Base-by-base conservation (phyloP, 73 alveolate genomes). In the Paramecium bursaria region DNA sequence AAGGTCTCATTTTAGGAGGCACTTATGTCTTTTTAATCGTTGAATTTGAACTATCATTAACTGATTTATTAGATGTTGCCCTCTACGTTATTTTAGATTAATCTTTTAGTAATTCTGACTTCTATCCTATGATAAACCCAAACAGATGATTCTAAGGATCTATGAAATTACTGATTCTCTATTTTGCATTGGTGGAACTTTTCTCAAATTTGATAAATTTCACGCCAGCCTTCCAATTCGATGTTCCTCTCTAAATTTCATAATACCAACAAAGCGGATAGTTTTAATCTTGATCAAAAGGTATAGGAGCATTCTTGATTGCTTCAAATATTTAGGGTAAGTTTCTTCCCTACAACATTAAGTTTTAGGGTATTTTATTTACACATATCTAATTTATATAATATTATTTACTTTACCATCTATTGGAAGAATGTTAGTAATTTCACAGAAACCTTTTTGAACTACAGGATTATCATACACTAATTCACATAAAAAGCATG, bases 311-410 rank as follows among this genome's bases (percentile, higher is more conserved):
- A 54, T 6, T 79, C 25, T 79, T 79, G 4, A 79, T 55, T 0
- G 76, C 50, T 31, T 79, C 89, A 23, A 79, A 73, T 21, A 79
- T 79, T 29, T 79, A 80, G 11, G 89, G 89, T 23, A 79, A 42
- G 31, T 53, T 30, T 29, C 48, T 79, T 13, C 35, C 21, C n/a
- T 79, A 44, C 33, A 27, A 31, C 54, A 39, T 33, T 14, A 79
- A 44, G 14, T 80, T 33, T 54, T 52, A 61, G 29, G 89, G 89
- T 1, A 79, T 79, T 55, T 54, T 79, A 17, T 79, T 79, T 15
- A 79, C 85, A 35, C 89, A 79, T 33, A 79, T 73, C 89, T 79
- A 79, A 39, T 60, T 4, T 4, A 11, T 15, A 26, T 42, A 50
- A 14, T 30, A 10, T 30, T 9, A 13, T 15, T 51, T 76, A 79